Base-by-base conservation (phyloP, 2,329 filamentous ascomycete genomes). In the Aspergillus sp. region DNA sequence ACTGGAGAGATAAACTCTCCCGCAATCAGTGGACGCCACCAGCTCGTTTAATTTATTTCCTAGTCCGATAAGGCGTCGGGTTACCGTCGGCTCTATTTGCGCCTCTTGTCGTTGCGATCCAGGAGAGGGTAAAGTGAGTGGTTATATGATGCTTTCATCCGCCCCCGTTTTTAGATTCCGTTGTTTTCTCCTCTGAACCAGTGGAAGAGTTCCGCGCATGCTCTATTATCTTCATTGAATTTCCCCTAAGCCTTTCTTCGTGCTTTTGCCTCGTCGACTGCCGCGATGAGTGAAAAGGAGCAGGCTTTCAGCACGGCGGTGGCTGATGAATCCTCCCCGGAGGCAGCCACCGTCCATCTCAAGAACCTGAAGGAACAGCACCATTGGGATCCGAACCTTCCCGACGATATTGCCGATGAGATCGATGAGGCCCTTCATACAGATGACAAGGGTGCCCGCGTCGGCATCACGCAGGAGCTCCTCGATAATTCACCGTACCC, bases 401-500 rank as follows among this genome's bases (percentile, higher is more conserved):
- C 86, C n/a, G 78, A 87, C 61, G 84, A 87, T 62, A 81, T 88
- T 51, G 75, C 85, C 54, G 83, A 85, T 62, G 84, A 86, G 72
- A 80, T 89, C 62, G 84, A 88, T 60, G 80, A 83, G 48, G 85
- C 82, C 27, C 79, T 87, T 49, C 75, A 81, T 44, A 81, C 81
- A 2, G 79, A 81, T 60, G 83, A 86, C 72, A 78, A 81, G 64
- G 83, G 83, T 66, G 83, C 84, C 71, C 84, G 83, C 57, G 74
- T 84, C 53, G 81, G 82, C 61, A 81, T 88, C 65, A 84, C 87
- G 67, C 81, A 84, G 66, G 83, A 84, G 60, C 79, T 87, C 68
- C 81, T 88, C 70, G 86, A 89, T 59, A 86, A 89, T 71, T 89
- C 86, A 51, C 87, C 87, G 2, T 89, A 89, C 68, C 85, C 86